Evolutionary conservation across 352 stramenopile species (phyloP), one percentile per base, ranked within the genome.

Genomic region (Phytophthora sp.): DNA sequence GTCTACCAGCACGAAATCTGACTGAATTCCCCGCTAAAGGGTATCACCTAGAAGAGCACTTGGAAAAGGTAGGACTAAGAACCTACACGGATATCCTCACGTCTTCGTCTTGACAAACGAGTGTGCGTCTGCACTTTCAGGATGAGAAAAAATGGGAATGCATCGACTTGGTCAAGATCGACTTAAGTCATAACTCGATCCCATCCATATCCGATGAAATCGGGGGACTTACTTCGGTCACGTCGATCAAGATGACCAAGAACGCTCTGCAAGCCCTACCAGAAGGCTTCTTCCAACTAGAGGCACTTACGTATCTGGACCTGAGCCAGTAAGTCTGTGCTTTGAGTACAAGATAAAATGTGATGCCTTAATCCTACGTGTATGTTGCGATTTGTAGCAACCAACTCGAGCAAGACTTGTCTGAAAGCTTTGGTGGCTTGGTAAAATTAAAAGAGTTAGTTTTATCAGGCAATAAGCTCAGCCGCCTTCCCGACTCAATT

Each of bases 61-160:
- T 94, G 68, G 84, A 94, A 30, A 89, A 90, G 69, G 80, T 51
- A 31, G 28, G 15, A 3, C 15, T 44, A 6, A 41, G 11, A 21
- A 32, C 28, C 7, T 13, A 2, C 13, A 35, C n/a, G 11, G 20
- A 3, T 51, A 34, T 46, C 21, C 11, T 28, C 12, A 31, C 21
- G 24, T 27, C 11, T n/a, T 37, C 13, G 5, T 41, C 8, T n/a
- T 37, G 21, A 45, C 49, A 35, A 26, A 45, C 11, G 17, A 2
- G 18, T 30, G 27, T n/a, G 27, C 10, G 28, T 54, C 13, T 50
- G 11, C 0, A 42, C 4, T 17, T n/a, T 23, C 39, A 88, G 78
- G 86, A 94, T 20, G 86, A 94, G 55, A 92, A 93, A 56, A 87
- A 83, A 46, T 94, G 86, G 86, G 86, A 94, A 57, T 94, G 86